Evolutionary conservation across 179 eudicot genomes (phyloP).

Genomic region (Beta lomatogona): DNA sequence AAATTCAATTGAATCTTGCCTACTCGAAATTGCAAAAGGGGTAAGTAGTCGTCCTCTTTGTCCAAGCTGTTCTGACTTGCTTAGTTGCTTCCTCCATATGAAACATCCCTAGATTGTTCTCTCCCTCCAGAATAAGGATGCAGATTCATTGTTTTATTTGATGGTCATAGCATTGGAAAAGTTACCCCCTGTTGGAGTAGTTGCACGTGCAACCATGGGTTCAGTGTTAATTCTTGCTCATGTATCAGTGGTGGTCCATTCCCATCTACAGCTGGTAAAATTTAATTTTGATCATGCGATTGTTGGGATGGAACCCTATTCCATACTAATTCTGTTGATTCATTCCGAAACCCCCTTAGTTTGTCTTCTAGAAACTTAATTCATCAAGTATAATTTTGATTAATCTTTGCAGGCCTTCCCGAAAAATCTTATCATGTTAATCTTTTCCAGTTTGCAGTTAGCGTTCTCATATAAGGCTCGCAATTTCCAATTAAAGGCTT

Average conservation of each 20-base stretch:
- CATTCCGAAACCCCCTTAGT: no score
- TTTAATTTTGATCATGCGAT: neutral
- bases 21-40: slow-evolving; percentile 87
- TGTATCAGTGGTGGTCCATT: slow-evolving; percentile 53
- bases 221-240: slow-evolving; percentile 81
- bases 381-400: neutral
- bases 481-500: no score
- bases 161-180: slow-evolving; percentile 82
- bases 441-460: no score
- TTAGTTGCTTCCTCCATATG: neutral
- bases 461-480: no score
- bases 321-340: no score
- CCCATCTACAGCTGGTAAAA: slow-evolving; percentile 75
- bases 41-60: slow-evolving; percentile 33
- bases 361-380: no score
- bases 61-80: neutral
- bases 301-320: neutral
- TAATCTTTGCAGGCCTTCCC: slow-evolving; percentile 65
- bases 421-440: slow-evolving; percentile 33
- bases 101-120: neutral
- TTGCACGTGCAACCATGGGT: slow-evolving; percentile 71
- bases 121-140: slow-evolving; percentile 59
- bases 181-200: slow-evolving; percentile 61
- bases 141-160: slow-evolving; percentile 68
- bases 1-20: slow-evolving; percentile 78